phyloP scores from a whole-genome alignment of 345 rosid genomes.

The Raphanus raphanistrum region DNA sequence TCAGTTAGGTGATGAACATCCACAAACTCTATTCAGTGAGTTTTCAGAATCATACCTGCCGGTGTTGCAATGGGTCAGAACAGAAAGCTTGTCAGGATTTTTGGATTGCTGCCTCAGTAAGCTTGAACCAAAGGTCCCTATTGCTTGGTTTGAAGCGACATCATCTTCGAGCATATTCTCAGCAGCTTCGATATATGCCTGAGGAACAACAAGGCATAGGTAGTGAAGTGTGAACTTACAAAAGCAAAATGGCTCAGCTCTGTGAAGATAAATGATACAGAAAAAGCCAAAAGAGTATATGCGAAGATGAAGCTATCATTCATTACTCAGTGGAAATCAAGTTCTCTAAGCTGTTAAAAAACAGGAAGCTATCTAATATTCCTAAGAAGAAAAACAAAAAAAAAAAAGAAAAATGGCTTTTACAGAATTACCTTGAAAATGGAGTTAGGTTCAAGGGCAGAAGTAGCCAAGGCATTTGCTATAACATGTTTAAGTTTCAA shows the following conservation, averaged over 20 bases:
- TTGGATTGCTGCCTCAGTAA: constrained; percentile 51
- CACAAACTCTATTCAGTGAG: background rate
- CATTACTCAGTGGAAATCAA: background rate
- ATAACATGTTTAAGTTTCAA: constrained; percentile 65
- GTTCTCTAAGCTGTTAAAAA: background rate
- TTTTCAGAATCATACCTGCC: constrained; percentile 56
- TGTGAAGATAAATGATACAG: background rate
- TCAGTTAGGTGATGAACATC: background rate
- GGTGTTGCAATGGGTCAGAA: constrained; percentile 96
- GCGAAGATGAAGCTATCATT: background rate
- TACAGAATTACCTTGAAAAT: constrained; percentile 56
- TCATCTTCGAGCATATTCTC: constrained; percentile 85
- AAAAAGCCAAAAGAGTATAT: background rate
- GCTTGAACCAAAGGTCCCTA: constrained; percentile 72
- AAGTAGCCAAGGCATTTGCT: constrained; percentile 45
- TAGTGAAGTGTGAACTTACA: constrained; percentile 15
- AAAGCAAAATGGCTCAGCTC: background rate
- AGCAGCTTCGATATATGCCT: constrained; percentile 81
- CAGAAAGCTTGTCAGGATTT: constrained; percentile 49
- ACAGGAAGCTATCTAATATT: background rate
- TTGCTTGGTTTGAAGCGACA: constrained; percentile 87
- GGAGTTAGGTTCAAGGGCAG: constrained; percentile 41
- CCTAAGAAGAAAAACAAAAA: too few species aligned
- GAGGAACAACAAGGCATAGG: constrained; percentile 12
- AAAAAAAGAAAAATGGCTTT: too few species aligned